Conservation (phyloP, 768 basidiomycete species). For the Clavulina sp. region DNA sequence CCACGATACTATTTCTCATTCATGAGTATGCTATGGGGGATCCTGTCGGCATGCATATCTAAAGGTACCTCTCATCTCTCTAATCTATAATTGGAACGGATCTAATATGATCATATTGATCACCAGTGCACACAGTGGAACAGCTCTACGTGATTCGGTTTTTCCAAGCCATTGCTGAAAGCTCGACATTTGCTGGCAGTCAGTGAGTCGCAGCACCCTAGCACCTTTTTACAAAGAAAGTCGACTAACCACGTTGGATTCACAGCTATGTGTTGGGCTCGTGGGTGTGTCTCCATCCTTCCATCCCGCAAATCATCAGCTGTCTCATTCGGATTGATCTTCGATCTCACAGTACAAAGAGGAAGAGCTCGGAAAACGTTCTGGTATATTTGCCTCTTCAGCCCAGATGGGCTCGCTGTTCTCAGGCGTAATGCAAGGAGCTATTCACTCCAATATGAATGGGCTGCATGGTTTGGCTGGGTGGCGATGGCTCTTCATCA, state of each 20-base stretch:
- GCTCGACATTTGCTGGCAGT: slow-evolving; percentile 60
- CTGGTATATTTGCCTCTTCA: slow-evolving; percentile 52
- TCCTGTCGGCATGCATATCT: no score
- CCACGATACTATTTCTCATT: no score
- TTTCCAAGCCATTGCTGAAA: slow-evolving; percentile 54
- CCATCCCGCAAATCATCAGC: not conserved
- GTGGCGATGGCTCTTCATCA: slow-evolving; percentile 28
- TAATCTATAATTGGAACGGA: no score
- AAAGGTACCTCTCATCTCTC: no score
- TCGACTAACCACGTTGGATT: not conserved
- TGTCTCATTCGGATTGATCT: not conserved
- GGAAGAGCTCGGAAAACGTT: slow-evolving; percentile 51
- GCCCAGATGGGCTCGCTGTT: slow-evolving; percentile 44
- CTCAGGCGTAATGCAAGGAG: slow-evolving; percentile 7
- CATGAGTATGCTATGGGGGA: no score
- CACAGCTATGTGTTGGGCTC: not conserved
- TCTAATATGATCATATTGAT: no score
- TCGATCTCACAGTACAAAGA: slow-evolving; percentile 35
- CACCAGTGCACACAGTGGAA: no score
- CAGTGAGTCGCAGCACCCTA: slow-evolving; percentile 57
- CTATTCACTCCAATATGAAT: slow-evolving; percentile 3
- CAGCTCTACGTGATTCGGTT: slow-evolving; percentile 56
- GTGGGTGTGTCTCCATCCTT: not conserved
- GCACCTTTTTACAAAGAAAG: slow-evolving; percentile 25
- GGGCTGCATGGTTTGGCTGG: slow-evolving; percentile 17